Base-by-base conservation (phyloP, 495 filamentous ascomycete species). In the Pyrenula aspistea region DNA sequence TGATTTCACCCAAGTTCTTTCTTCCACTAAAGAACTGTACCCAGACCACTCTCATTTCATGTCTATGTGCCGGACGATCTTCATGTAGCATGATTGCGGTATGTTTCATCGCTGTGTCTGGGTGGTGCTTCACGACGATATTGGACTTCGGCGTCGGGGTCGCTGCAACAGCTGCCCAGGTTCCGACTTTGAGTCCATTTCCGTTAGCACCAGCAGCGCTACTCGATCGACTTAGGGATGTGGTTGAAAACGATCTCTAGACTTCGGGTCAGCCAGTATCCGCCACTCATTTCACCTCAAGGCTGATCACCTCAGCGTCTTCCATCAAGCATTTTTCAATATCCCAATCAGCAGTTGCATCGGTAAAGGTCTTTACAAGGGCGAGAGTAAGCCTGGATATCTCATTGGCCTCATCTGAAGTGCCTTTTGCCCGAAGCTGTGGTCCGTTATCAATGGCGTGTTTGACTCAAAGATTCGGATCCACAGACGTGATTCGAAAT, bases 31-130 rank as follows among this genome's bases (percentile, higher is more conserved):
- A 57, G 42, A 63, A 63, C 12, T 62, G 53, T 19, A 71, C 55
- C 25, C 62, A 61, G 53, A 71, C 58, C 12, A 69, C 58, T 11
- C 64, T 65, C 10, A 64, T 64, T 51, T 68, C 50, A 10, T 68
- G 11, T 61, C 57, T n/a, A 65, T 61, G 22, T 31, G 22, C 19
- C 58, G 59, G 25, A 58, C 55, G 12, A 61, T 60, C 21, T 56
- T 57, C 15, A 56, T 22, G 12, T 49, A n/a, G 19, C 15, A 47
- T 2, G 50, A 15, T 57, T 1, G 31, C 53, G 22, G 36, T 60
- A 51, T 25, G 53, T 52, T 49, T n/a, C 49, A 48, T 11, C 51
- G 25, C n/a, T 22, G 19, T 12, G 42, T 8, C 22, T 23, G 49
- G 2, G 19, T 25, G 20, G 31, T 12, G 19, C 24, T 36, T 42